Conservation (phyloP, 208 protist genomes). For the Wallacemonas collosoma region DNA sequence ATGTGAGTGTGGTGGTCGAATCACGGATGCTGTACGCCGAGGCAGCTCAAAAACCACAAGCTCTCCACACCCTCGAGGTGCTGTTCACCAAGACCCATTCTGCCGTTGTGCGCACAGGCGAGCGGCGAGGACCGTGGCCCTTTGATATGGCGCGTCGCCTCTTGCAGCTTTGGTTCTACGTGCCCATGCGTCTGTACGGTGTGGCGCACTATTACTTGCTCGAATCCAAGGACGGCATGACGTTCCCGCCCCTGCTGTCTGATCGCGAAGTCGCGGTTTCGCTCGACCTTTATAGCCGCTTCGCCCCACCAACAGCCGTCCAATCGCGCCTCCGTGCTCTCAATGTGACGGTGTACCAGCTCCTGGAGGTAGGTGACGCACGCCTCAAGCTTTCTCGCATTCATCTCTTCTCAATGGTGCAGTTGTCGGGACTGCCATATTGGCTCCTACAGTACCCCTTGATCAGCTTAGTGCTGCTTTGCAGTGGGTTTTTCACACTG, state of each 20-base stretch:
- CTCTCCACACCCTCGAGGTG: conserved; percentile 41
- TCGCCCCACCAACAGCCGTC: conserved; percentile 57
- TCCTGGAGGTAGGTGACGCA: neutral
- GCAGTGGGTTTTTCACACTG: conserved; percentile 24
- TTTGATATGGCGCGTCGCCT: conserved; percentile 16
- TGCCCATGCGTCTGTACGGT: conserved; percentile 32
- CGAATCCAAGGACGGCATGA: conserved; percentile 21
- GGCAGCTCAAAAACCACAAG: conserved; percentile 29
- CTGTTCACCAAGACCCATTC: conserved; percentile 60
- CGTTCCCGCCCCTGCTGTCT: conserved; percentile 51
- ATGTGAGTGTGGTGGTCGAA: conserved; percentile 58
- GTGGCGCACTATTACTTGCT: conserved; percentile 23
- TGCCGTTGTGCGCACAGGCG: conserved; percentile 44
- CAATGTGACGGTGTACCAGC: conserved; percentile 75
- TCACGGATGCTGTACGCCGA: conserved; percentile 60
- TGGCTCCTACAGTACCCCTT: conserved; percentile 58
- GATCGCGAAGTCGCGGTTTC: conserved; percentile 52
- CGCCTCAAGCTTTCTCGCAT: conserved; percentile 51
- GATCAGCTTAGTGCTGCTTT: conserved; percentile 38
- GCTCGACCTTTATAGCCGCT: conserved; percentile 59
- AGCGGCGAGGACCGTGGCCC: conserved; percentile 9
- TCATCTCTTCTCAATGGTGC: conserved; percentile 53
- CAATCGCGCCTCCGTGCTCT: conserved; percentile 71
- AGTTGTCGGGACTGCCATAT: conserved; percentile 53
- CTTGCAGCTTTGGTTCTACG: conserved; percentile 35